phyloP scores from a whole-genome alignment of 2,329 filamentous ascomycete genomes.

The Pyrenophora teres region DNA sequence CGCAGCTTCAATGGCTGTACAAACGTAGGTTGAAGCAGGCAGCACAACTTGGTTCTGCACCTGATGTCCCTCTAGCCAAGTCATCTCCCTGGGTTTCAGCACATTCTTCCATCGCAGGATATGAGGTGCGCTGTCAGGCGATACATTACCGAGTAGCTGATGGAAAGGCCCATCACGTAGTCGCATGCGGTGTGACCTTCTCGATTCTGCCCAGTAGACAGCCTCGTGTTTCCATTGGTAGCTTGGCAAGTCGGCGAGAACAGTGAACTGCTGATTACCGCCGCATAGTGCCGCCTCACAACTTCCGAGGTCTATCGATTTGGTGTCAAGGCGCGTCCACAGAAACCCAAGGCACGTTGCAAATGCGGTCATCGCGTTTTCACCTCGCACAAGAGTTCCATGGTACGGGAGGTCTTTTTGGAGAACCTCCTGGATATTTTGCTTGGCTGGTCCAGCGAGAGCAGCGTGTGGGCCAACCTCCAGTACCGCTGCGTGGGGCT shows the following conservation, averaged over 20 bases:
- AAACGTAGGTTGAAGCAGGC: background rate
- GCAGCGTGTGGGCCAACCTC: slow-evolving; percentile 55
- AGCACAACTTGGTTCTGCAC: slow-evolving; percentile 1
- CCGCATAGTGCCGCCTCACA: background rate
- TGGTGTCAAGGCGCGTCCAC: background rate
- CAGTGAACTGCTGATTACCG: background rate
- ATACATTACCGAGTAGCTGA: background rate
- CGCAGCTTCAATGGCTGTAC: background rate
- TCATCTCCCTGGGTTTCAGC: slow-evolving; percentile 2
- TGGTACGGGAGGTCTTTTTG: background rate
- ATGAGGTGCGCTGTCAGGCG: background rate
- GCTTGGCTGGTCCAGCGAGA: slow-evolving; percentile 34
- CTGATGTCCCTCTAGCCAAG: background rate
- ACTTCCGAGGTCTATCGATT: background rate
- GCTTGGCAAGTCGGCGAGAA: background rate
- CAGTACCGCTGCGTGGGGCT: slow-evolving; percentile 17
- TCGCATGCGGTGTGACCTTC: background rate
- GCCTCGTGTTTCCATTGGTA: slow-evolving; percentile 2
- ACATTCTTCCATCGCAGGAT: slow-evolving; percentile 1
- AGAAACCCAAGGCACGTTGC: background rate
- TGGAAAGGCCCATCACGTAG: background rate
- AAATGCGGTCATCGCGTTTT: background rate
- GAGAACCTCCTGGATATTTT: slow-evolving; percentile 3
- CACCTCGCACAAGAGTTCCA: background rate
- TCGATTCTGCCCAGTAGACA: background rate